Base-by-base conservation (phyloP, 1,284 basidiomycete species). In the Ceratobasidium sp. region DNA sequence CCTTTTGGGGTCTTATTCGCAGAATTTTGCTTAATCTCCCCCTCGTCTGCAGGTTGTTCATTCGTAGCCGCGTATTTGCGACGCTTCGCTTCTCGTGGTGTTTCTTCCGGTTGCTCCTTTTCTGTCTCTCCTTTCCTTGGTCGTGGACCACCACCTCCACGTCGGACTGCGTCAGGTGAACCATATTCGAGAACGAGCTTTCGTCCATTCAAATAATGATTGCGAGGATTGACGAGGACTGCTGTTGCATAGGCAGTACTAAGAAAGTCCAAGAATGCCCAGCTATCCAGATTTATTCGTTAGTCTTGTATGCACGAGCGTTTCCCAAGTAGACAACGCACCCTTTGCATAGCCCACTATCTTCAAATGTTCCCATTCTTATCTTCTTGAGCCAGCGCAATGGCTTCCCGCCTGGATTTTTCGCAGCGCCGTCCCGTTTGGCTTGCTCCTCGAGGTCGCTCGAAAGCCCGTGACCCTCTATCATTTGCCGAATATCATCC, bases 281-380 rank as follows among this genome's bases (percentile, higher is more conserved):
- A 98, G 23, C 96, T 97, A 78, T 3, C 26, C 48, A 23, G 71
- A 45, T 52, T 61, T 64, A 62, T 55, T 18, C 36, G 18, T 34
- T 14, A 61, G 4, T 34, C n/a, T n/a, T 43, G 18, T 53, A 34
- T 34, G 6, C 59, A 45, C 23, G 55, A 55, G 32, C 32, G 39
- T 30, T 10, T 41, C 23, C n/a, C n/a, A n/a, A n/a, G n/a, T n/a
- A n/a, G n/a, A 80, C 8, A 45, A 45, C 86, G 75, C 79, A 97
- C 93, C 97, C 97, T 86, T 98, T 99, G 82, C 97, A 98, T 74
- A 90, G 84, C 5, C 95, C 95, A 69, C 88, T 92, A 80, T 98
- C 97, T 80, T 98, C 94, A 76, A 99, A 99, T 18, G 95, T 96
- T 1, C 94, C 96, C 85, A 99, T 86, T 3, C 97, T 89, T 32